Percentiles rank a stretch among this genome's conserved stretches.
These are phyloP conservation scores for Globisporangium irregulare DNA, from an alignment of 352 stramenopile species.

Conservation along the genomic window DNA sequence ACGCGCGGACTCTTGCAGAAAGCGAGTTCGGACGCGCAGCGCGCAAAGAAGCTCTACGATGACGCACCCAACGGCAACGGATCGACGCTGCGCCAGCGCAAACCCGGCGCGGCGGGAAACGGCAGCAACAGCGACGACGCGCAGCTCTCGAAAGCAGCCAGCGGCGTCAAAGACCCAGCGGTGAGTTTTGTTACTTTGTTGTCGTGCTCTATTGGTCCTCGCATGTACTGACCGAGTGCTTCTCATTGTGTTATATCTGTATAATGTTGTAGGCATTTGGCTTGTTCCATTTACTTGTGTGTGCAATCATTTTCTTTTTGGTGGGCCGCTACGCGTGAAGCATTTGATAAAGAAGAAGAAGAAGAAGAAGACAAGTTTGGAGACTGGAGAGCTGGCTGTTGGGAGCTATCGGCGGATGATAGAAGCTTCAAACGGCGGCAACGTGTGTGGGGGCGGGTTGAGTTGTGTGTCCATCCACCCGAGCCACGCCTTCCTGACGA, in stretches of 20 bases:
- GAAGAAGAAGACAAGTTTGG: not conserved
- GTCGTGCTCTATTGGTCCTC: not conserved
- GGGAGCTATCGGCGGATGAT: not conserved
- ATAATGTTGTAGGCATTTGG: constrained; percentile 48
- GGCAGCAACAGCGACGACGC: constrained; percentile 27
- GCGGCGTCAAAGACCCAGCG: constrained; percentile 45
- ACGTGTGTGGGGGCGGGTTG: not conserved
- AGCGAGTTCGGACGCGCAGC: constrained; percentile 56
- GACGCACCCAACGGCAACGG: constrained; percentile 30
- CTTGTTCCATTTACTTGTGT: constrained; percentile 81
- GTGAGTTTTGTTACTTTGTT: constrained; percentile 26
- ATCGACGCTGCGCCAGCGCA: constrained; percentile 68
- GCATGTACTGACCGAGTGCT: constrained; percentile 3
- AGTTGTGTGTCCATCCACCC: not conserved
- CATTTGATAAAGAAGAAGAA: constrained; percentile 1
- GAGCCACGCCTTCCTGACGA: not conserved
- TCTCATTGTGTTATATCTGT: not conserved
- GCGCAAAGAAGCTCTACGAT: constrained; percentile 57
- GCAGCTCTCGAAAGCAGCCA: constrained; percentile 26
- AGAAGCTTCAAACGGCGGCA: not conserved
- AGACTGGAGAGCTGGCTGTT: not conserved
- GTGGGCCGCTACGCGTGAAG: constrained; percentile 81
- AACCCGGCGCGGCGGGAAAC: constrained; percentile 28
- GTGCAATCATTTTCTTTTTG: constrained; percentile 89
- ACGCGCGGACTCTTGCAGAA: constrained; percentile 74